Evolutionary conservation across 2,329 filamentous ascomycete genomes (phyloP), one percentile per base, ranked within the genome.

Genomic region (Cytospora mali): DNA sequence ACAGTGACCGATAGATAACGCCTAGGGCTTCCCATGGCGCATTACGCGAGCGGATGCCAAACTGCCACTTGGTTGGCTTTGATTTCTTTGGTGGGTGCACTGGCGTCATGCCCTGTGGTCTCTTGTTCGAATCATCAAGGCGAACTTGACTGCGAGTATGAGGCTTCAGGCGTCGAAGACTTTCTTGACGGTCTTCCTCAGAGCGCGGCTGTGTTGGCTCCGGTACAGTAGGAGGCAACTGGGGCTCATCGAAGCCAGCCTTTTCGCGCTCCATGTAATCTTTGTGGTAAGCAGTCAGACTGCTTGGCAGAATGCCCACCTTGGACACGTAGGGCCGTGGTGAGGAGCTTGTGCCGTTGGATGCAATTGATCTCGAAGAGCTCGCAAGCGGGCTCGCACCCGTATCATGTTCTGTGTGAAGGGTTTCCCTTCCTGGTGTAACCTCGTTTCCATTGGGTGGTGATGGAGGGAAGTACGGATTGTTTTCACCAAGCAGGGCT

Each of bases 31-130:
- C 95, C 70, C 93, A 92, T 0, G 95, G 95, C 61, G 92, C 90
- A 71, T 98, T 99, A 55, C 95, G 88, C 52, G 92, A 97, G 42
- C 95, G 87, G 66, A 99, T 99, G 62, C 95, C 95, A 73, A 99
- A 99, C 74, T 99, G 95, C 95, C 95, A 99, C 68, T 94, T 92
- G 18, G 93, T 91, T 1, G 90, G 90, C 71, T 91, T 93, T 6
- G 82, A 77, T 74, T 91, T 93, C 79, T 91, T 92, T 4, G 80
- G 75, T 2, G 87, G 85, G 57, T 81, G 77, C 54, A 88, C 83
- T 0, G 85, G 86, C 2, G 86, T 89, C 78, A 89, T 82, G 23
- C 82, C 81, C 62, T 87, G 84, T 4, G 86, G 86, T 42, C 85
- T 81, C 67, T 77, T 84, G 72, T 72, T 84, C 62, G 75, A 82